These are phyloP conservation scores for Incumbomyces delicatus DNA, from an alignment of 2,329 filamentous ascomycete species.

Conservation along the genomic window DNA sequence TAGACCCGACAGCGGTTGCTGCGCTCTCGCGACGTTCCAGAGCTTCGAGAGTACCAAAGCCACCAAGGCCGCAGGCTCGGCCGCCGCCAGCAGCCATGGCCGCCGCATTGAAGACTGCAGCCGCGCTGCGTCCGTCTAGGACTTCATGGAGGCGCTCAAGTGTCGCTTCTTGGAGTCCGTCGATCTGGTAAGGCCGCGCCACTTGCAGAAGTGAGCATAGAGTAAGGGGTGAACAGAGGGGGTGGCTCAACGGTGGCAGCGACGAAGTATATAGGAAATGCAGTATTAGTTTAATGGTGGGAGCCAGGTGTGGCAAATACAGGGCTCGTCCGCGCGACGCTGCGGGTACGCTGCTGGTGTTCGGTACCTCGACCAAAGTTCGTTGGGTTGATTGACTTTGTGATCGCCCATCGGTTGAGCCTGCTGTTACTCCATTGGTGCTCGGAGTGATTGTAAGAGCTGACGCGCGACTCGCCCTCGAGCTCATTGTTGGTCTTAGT, in stretches of 20 bases:
- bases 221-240: slow-evolving; percentile 85
- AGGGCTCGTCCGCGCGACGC: slow-evolving; percentile 68
- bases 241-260: slow-evolving; percentile 63
- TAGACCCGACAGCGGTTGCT: slow-evolving; percentile 11
- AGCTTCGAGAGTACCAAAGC: slow-evolving; percentile 29
- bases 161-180: slow-evolving; percentile 83
- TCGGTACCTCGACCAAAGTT: slow-evolving; percentile 39
- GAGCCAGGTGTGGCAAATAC: slow-evolving; percentile 83
- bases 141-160: slow-evolving; percentile 83
- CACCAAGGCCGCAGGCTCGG: slow-evolving; percentile 47
- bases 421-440: slow-evolving; percentile 23
- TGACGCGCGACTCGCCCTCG: slow-evolving; percentile 45
- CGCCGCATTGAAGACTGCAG: slow-evolving; percentile 94
- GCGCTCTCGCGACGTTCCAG: slow-evolving; percentile 27
- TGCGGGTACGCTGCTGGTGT: slow-evolving; percentile 44
- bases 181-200: slow-evolving; percentile 82
- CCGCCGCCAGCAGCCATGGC: slow-evolving; percentile 96
- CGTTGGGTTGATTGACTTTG: slow-evolving; percentile 19
- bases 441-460: slow-evolving; percentile 72
- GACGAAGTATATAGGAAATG: slow-evolving; percentile 91
- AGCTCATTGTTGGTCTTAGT: slow-evolving; percentile 52
- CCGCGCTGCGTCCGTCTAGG: slow-evolving; percentile 86
- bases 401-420: slow-evolving; percentile 9
- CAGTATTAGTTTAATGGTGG: slow-evolving; percentile 80
- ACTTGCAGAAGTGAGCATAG: slow-evolving; percentile 91